Conservation (phyloP, 2,329 filamentous ascomycete genomes). For the Parastagonospora nodorum region DNA sequence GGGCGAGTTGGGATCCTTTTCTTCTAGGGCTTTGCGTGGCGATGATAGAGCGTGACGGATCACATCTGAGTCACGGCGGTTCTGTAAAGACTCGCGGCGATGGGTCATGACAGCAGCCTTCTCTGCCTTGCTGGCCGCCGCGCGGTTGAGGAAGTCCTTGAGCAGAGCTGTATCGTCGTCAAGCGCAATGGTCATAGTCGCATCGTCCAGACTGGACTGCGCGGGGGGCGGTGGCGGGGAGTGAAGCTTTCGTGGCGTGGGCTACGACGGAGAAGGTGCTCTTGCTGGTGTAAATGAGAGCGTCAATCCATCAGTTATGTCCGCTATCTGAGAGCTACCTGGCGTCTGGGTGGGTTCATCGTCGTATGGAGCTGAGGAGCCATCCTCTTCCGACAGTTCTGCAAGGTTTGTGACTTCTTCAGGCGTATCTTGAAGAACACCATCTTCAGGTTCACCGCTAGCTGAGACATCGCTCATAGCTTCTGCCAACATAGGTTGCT, state of each 20-base stretch:
- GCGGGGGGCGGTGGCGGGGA: constrained; percentile 35
- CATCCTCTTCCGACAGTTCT: background rate
- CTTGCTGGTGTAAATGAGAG: constrained; percentile 24
- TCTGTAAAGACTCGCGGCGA: constrained; percentile 51
- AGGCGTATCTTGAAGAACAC: background rate
- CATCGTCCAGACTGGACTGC: constrained; percentile 32
- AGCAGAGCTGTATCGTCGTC: constrained; percentile 56
- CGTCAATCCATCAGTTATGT: constrained; percentile 41
- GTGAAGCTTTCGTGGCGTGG: constrained; percentile 29
- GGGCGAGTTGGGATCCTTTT: constrained; percentile 56
- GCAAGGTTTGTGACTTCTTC: background rate
- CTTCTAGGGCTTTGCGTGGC: constrained; percentile 50
- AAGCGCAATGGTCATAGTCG: constrained; percentile 42
- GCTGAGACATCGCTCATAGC: background rate
- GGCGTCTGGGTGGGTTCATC: background rate
- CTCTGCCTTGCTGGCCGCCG: constrained; percentile 53
- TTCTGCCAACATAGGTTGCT: background rate
- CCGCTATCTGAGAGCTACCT: constrained; percentile 9
- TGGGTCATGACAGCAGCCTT: constrained; percentile 39
- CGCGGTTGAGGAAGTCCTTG: constrained; percentile 55
- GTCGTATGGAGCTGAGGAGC: no score
- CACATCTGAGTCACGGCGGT: constrained; percentile 54
- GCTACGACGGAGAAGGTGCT: constrained; percentile 11
- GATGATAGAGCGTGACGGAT: constrained; percentile 54
- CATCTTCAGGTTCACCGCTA: background rate